Conservation (phyloP, 139 green algal genomes). For the Tetradesmus lagerheimii region DNA sequence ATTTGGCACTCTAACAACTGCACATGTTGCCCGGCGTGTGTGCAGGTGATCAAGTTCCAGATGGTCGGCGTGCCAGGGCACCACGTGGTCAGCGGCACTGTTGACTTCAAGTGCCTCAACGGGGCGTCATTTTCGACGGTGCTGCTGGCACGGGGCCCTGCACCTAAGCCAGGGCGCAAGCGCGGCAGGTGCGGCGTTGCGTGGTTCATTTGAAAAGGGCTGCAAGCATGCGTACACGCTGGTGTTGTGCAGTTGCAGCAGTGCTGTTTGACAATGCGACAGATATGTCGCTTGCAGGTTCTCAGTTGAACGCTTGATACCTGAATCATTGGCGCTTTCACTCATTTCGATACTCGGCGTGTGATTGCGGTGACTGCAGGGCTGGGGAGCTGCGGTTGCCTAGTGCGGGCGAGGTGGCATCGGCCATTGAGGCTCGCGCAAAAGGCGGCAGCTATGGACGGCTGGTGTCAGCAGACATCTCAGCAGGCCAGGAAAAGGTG, state of each 20-base stretch:
- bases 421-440: neutral
- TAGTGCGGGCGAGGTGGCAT: neutral
- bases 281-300: too few species aligned
- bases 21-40: too few species aligned
- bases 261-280: too few species aligned
- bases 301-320: too few species aligned
- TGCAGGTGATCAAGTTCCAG: slow-evolving; percentile 39
- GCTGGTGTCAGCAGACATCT: slow-evolving; percentile 54
- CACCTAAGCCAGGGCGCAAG: neutral
- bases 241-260: too few species aligned
- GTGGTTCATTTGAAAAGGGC: too few species aligned
- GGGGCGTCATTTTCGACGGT: neutral
- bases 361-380: too few species aligned
- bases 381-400: neutral
- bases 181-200: slow-evolving; percentile 8
- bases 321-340: too few species aligned
- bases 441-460: neutral
- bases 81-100: slow-evolving; percentile 23
- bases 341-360: too few species aligned
- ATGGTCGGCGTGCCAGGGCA: slow-evolving; percentile 35
- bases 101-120: slow-evolving; percentile 3
- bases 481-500: slow-evolving; percentile 49
- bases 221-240: too few species aligned
- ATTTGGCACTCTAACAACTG: too few species aligned
- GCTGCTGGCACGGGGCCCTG: neutral